Evolutionary conservation across 306 rosid genomes (phyloP), one percentile per base, ranked within the genome.

Genomic region (Dalbergia cochinchinensis): DNA sequence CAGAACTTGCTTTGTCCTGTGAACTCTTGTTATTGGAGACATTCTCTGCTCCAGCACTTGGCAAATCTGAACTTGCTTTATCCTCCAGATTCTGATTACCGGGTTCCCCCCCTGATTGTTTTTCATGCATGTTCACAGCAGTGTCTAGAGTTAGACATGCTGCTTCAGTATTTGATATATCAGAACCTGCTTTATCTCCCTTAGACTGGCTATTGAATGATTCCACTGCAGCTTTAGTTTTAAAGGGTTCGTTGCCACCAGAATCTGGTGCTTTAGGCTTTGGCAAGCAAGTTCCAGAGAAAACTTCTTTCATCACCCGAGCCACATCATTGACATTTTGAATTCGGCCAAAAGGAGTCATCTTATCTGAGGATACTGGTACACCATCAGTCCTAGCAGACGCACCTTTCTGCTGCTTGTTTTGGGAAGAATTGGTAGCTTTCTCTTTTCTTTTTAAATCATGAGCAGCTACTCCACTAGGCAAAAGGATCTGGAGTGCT

Each of bases 221-320:
- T 64, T 65, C 84, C 59, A 22, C 65, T 1, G 65, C 26, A 68
- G 88, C 76, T 80, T 85, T 90, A 76, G 78, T 73, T 3, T 77
- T 73, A 61, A 60, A 72, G 81, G 85, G 86, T 79, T 90, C 97
- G 57, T 81, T 85, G 71, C 84, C 89, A 64, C 76, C 60, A 50
- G 91, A 74, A 80, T 90, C 97, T 0, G 81, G 78, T 70, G 77
- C 85, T 87, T 83, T 91, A 39, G 94, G 70, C 85, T 87, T 91
- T 69, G 92, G 69, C 81, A 87, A 71, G 88, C 96, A 77, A 78
- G 97, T 90, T 71, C 94, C 97, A 37, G 98, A 91, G 89, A 96
- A 96, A 59, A 93, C 92, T 85, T 96, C 99, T 90, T 96, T 96
- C 99, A 96, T 96, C 73, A 91, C 99, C 63, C 99, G 94, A 39